Base-by-base conservation (phyloP, 768 basidiomycete genomes). In the Cyclocybe aegerita region DNA sequence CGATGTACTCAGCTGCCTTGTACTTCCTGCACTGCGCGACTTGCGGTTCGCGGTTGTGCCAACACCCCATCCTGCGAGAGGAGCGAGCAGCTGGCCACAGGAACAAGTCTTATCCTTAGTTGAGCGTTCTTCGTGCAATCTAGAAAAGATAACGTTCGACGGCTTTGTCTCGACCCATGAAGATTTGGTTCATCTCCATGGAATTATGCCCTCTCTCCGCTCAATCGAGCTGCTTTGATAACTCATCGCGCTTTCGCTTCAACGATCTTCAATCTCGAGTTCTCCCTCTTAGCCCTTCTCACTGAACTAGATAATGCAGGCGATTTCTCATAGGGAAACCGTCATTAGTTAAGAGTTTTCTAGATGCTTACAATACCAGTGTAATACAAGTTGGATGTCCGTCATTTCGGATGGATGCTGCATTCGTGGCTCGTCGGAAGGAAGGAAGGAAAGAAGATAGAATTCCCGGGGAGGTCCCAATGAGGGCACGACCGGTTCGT, bases 321-420 rank as follows among this genome's bases (percentile, higher is more conserved):
- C 34, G 9, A n/a, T 15, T 39, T 17, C 4, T 33, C n/a, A 14
- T 14, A 33, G 39, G 5, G 34, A 46, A 8, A 46, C 39, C 23
- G 37, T 32, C 16, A 32, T 44, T 30, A 33, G 14, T 11, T 46
- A 39, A 34, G 6, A 7, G 9, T 46, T 34, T 51, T 56, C 53
- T 53, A 55, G 37, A 31, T 49, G 50, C 50, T 58, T 62, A 64
- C 60, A 61, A 54, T 60, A 57, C 58, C 60, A 60, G 56, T 57
- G 60, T 62, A 59, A 62, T 64, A 61, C 60, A 60, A 54, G 53
- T 60, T 59, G 23, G 23, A 23, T 44, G 49, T 53, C 53, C 49
- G 48, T 43, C 42, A 50, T 49, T 49, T 39, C 14, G 36, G 40
- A 33, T 45, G 35, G 48, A 44, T 39, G 47, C 29, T 29, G 33